phyloP scores from a whole-genome alignment of 2,329 filamentous ascomycete genomes.

The Sarocladiaceae sp. region DNA sequence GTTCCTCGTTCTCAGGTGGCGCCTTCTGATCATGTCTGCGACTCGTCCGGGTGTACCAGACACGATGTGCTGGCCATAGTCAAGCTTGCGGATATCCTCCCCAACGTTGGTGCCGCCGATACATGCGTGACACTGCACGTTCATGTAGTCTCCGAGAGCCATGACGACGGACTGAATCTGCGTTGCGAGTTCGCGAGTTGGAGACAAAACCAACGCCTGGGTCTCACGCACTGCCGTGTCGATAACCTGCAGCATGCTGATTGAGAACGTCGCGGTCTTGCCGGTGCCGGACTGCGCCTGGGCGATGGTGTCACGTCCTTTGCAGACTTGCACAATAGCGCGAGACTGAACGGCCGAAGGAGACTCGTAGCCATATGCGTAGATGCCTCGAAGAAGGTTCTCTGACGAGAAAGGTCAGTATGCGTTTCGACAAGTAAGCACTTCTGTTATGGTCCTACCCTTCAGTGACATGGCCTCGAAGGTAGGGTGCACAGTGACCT shows the following conservation, averaged over 20 bases:
- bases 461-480: conserved; percentile 97
- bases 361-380: conserved; percentile 97
- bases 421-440: neutral
- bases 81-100: conserved; percentile 94
- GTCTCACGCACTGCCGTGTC: conserved; percentile 89
- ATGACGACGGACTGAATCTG: conserved; percentile 99
- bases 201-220: conserved; percentile 90
- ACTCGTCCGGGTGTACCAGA: conserved; percentile 97
- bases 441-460: conserved; percentile 34
- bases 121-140: conserved; percentile 97
- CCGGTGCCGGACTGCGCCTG: conserved; percentile 96
- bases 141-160: conserved; percentile 99
- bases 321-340: conserved; percentile 98
- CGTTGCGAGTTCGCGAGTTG: conserved; percentile 91
- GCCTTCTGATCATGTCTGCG: conserved; percentile 55
- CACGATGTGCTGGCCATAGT: conserved; percentile 96
- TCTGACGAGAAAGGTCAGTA: conserved; percentile 41
- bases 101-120: conserved; percentile 97
- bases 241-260: conserved; percentile 93
- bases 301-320: conserved; percentile 96
- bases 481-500: conserved; percentile 90
- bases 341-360: conserved; percentile 96
- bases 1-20: conserved; percentile 51
- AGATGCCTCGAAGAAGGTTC: conserved; percentile 92
- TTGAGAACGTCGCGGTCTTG: conserved; percentile 95